phyloP scores from a whole-genome alignment of 352 stramenopile species.

The Phytopythium sindhum region DNA sequence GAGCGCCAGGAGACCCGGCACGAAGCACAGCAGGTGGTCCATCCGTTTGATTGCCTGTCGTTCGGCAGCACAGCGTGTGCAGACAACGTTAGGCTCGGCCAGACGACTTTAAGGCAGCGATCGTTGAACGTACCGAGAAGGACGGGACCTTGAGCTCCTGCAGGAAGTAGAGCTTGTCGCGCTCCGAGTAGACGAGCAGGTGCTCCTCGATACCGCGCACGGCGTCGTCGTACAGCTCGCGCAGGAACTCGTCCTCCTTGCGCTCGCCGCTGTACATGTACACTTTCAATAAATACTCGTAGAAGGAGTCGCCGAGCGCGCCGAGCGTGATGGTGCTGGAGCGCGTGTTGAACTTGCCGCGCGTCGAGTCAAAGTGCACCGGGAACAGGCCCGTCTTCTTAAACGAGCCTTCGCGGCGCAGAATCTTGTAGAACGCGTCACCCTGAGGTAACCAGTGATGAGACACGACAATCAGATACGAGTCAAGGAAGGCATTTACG shows the following conservation, averaged over 20 bases:
- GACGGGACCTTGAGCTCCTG: slow-evolving; percentile 54
- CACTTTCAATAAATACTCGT: slow-evolving; percentile 98
- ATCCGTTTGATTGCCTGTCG: slow-evolving; percentile 68
- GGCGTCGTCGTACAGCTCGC: slow-evolving; percentile 92
- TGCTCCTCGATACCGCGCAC: slow-evolving; percentile 92
- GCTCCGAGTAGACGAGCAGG: slow-evolving; percentile 74
- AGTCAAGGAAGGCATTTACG: not conserved
- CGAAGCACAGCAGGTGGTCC: slow-evolving; percentile 97
- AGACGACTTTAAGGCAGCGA: not conserved
- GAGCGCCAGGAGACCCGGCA: slow-evolving; percentile 92
- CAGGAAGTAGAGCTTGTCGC: slow-evolving; percentile 67
- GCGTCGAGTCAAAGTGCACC: slow-evolving; percentile 59
- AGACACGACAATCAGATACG: not conserved
- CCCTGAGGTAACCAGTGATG: slow-evolving; percentile 27
- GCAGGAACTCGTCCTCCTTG: slow-evolving; percentile 53
- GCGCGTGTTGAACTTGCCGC: slow-evolving; percentile 26
- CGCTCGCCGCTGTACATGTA: slow-evolving; percentile 94
- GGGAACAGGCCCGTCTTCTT: slow-evolving; percentile 87
- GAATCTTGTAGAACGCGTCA: slow-evolving; percentile 73
- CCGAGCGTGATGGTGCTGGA: slow-evolving; percentile 87
- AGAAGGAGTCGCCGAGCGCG: slow-evolving; percentile 95
- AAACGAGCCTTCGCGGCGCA: slow-evolving; percentile 67
- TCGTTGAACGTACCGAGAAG: slow-evolving; percentile 21
- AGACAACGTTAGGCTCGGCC: not conserved
- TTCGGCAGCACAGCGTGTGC: not conserved